Conservation (phyloP, 257 asterid species). For the Solanum bukasovii region DNA sequence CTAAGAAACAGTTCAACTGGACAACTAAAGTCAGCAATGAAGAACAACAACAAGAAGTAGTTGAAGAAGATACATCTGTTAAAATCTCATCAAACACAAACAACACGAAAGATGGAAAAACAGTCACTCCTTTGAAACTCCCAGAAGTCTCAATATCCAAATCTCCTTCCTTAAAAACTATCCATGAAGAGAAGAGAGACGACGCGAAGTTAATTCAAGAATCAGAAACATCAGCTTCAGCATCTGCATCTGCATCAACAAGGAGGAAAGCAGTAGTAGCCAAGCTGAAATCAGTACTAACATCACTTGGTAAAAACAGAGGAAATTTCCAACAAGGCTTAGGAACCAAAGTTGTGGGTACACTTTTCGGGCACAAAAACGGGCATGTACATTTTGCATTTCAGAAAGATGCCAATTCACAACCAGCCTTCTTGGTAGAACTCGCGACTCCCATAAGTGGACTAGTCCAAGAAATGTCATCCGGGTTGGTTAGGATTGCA, state of each 20-base stretch:
- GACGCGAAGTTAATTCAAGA: constrained; percentile 1
- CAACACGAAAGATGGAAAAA: not conserved
- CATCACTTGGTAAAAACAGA: constrained; percentile 20
- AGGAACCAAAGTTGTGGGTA: constrained; percentile 32
- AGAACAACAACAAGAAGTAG: constrained; percentile 2
- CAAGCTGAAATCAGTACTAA: constrained; percentile 29
- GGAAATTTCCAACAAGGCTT: constrained; percentile 7
- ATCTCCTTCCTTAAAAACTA: not conserved
- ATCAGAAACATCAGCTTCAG: not conserved
- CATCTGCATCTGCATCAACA: not conserved
- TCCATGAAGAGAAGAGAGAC: not conserved
- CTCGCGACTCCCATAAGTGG: constrained; percentile 40
- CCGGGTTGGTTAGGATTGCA: constrained; percentile 39
- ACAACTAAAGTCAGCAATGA: constrained; percentile 36
- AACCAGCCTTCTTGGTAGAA: constrained; percentile 34
- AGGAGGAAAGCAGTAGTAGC: constrained; percentile 16
- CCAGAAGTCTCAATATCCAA: not conserved
- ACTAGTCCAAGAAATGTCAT: constrained; percentile 40
- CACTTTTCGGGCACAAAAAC: constrained; percentile 37
- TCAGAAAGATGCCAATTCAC: constrained; percentile 31
- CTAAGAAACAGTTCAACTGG: constrained; percentile 43
- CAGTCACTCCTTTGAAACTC: not conserved
- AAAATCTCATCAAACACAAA: not conserved
- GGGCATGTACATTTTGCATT: constrained; percentile 38
- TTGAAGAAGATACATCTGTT: not conserved